phyloP scores from a whole-genome alignment of 2,329 filamentous ascomycete species.

The Knufia fluminis region DNA sequence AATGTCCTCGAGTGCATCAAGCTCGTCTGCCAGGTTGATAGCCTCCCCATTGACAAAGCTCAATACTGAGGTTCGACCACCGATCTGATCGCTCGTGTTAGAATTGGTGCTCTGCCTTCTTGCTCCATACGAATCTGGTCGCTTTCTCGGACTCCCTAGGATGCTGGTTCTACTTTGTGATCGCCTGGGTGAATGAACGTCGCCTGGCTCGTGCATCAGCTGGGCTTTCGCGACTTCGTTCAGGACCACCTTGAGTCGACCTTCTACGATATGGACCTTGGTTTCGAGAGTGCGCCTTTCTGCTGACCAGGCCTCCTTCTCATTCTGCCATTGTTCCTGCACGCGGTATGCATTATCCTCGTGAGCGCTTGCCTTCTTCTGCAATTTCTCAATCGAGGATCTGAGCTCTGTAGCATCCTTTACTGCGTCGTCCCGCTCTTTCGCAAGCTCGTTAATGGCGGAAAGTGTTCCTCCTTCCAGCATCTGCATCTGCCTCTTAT shows the following conservation, averaged over 20 bases:
- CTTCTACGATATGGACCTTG: conserved; percentile 82
- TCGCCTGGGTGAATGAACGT: background rate
- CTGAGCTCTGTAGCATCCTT: conserved; percentile 63
- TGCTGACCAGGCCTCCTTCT: conserved; percentile 76
- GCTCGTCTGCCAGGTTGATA: conserved; percentile 78
- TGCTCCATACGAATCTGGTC: conserved; percentile 26
- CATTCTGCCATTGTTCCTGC: conserved; percentile 71
- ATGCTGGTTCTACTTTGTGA: conserved; percentile 19
- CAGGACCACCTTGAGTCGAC: conserved; percentile 69
- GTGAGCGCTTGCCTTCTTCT: conserved; percentile 67
- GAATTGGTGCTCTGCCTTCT: conserved; percentile 51
- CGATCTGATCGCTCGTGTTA: conserved; percentile 40
- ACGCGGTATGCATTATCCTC: conserved; percentile 75
- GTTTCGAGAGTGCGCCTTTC: conserved; percentile 75
- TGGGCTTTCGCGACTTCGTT: conserved; percentile 60
- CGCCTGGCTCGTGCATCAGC: conserved; percentile 4
- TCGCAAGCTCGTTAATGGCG: conserved; percentile 70
- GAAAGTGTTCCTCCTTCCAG: conserved; percentile 83
- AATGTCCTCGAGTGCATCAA: conserved; percentile 69
- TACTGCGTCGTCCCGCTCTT: conserved; percentile 76
- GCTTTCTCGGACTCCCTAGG: conserved; percentile 20
- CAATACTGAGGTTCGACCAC: conserved; percentile 64
- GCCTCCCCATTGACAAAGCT: conserved; percentile 47
- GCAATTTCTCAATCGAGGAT: conserved; percentile 64
- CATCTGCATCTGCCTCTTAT: conserved; percentile 77